Conservation (phyloP, 1,139 yeast species). For the Pichia terricola region DNA sequence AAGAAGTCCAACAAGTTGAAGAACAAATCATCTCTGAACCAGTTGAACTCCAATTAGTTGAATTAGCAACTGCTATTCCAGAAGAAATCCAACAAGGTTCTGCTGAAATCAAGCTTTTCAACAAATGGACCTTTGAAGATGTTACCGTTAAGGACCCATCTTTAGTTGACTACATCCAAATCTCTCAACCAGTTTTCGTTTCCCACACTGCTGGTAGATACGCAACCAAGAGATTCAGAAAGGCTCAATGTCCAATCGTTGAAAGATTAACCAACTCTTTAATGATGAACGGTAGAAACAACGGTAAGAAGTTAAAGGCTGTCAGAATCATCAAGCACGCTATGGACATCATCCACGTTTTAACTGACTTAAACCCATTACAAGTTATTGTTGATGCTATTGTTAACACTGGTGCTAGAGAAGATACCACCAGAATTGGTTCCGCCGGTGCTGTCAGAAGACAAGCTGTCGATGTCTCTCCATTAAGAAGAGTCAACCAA, state of each 20-base stretch:
- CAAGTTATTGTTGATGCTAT: slow-evolving; percentile 99
- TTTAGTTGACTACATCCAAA: slow-evolving; percentile 95
- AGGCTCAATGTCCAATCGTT: slow-evolving; percentile 98
- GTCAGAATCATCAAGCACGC: slow-evolving; percentile 99
- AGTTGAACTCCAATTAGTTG: slow-evolving; percentile 53
- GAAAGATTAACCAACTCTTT: slow-evolving; percentile 99
- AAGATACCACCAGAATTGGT: slow-evolving; percentile 99
- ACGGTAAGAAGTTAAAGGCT: slow-evolving; percentile 99
- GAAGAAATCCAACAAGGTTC: slow-evolving; percentile 95
- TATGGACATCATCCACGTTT: slow-evolving; percentile 92
- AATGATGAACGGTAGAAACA: slow-evolving; percentile 99
- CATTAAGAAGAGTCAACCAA: slow-evolving; percentile 99
- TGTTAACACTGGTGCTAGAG: slow-evolving; percentile 99
- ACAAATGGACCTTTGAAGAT: slow-evolving; percentile 98
- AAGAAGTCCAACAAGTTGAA: slow-evolving; percentile 15
- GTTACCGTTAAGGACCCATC: slow-evolving; percentile 97
- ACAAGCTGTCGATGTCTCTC: slow-evolving; percentile 99
- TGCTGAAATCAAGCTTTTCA: slow-evolving; percentile 94
- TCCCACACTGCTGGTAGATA: slow-evolving; percentile 99
- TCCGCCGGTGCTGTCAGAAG: slow-evolving; percentile 99
- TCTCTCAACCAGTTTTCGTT: slow-evolving; percentile 95
- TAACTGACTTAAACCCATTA: slow-evolving; percentile 99
- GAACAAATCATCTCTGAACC: slow-evolving; percentile 18
- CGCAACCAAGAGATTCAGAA: slow-evolving; percentile 99
- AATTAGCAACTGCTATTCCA: slow-evolving; percentile 91